phyloP scores from a whole-genome alignment of 1,139 yeast genomes.

The Kodamaea arcana region DNA sequence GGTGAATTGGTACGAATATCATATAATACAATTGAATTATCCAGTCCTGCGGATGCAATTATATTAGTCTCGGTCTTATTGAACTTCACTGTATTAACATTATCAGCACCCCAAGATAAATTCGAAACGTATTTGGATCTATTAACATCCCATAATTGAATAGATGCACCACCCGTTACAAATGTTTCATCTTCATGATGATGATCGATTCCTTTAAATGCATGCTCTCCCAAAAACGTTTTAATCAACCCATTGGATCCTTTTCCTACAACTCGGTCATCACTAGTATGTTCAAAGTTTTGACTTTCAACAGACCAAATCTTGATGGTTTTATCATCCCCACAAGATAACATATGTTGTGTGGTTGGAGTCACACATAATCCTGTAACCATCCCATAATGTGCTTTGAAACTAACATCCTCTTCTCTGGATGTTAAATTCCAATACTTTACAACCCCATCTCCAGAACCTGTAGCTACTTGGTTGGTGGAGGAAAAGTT shows the following conservation, averaged over 20 bases:
- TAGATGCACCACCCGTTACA: constrained; percentile 88
- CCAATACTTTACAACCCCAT: constrained; percentile 94
- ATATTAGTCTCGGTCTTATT: constrained; percentile 88
- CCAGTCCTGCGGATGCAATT: constrained; percentile 88
- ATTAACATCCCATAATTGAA: constrained; percentile 85
- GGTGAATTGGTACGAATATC: constrained; percentile 93
- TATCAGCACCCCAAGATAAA: constrained; percentile 95
- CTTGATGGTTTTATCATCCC: constrained; percentile 86
- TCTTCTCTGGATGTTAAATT: constrained; percentile 73
- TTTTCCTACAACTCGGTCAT: constrained; percentile 31
- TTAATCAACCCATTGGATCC: constrained; percentile 52
- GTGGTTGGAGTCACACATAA: constrained; percentile 72
- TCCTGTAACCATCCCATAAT: constrained; percentile 87
- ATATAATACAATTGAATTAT: constrained; percentile 83
- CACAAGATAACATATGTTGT: constrained; percentile 68
- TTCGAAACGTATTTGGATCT: constrained; percentile 74
- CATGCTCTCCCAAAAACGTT: constrained; percentile 79
- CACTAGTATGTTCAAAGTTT: constrained; percentile 37
- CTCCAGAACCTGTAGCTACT: constrained; percentile 91
- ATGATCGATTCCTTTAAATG: constrained; percentile 83
- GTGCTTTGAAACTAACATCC: constrained; percentile 76
- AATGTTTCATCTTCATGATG: constrained; percentile 71
- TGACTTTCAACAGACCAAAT: constrained; percentile 62
- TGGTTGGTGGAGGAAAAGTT: constrained; percentile 66
- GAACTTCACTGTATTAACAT: constrained; percentile 74